These are phyloP conservation scores for Exophiala calicioides DNA, from an alignment of 2,329 filamentous ascomycete genomes.

Conservation along the genomic window DNA sequence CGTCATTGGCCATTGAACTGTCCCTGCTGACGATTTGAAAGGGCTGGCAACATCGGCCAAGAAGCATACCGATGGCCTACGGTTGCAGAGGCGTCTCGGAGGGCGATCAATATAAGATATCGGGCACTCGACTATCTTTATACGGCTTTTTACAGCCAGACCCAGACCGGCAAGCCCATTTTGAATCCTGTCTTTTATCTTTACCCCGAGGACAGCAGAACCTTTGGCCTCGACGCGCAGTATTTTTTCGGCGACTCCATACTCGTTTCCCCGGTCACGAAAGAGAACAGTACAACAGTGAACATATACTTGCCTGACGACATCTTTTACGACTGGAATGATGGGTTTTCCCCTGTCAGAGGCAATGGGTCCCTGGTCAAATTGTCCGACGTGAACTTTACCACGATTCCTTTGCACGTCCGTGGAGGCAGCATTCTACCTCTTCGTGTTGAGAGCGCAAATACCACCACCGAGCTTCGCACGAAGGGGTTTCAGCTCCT, in stretches of 20 bases:
- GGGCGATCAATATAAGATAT: slow-evolving; percentile 72
- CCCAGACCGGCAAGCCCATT: slow-evolving; percentile 62
- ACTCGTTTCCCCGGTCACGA: slow-evolving; percentile 58
- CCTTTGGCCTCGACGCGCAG: slow-evolving; percentile 55
- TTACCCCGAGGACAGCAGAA: slow-evolving; percentile 61
- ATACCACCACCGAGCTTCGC: slow-evolving; percentile 62
- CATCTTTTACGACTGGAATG: slow-evolving; percentile 63
- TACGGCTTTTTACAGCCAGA: slow-evolving; percentile 66
- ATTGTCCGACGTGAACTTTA: slow-evolving; percentile 49
- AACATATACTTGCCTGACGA: slow-evolving; percentile 60
- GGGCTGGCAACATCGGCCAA: slow-evolving; percentile 58
- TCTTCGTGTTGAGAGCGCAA: slow-evolving; percentile 53
- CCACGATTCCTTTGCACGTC: slow-evolving; percentile 63
- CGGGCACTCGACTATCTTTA: slow-evolving; percentile 78
- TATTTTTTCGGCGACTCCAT: slow-evolving; percentile 62
- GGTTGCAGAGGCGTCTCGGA: slow-evolving; percentile 65
- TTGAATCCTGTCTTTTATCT: slow-evolving; percentile 71
- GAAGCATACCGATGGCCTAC: slow-evolving; percentile 72
- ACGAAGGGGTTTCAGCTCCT: slow-evolving; percentile 70
- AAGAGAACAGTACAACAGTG: slow-evolving; percentile 54
- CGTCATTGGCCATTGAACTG: no score
- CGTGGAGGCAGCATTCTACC: slow-evolving; percentile 64
- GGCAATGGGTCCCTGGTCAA: slow-evolving; percentile 50
- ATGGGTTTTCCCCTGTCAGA: slow-evolving; percentile 43
- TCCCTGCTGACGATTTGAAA: no score